Evolutionary conservation across 768 basidiomycete species (phyloP).

Genomic region (Mycena leptocephala): DNA sequence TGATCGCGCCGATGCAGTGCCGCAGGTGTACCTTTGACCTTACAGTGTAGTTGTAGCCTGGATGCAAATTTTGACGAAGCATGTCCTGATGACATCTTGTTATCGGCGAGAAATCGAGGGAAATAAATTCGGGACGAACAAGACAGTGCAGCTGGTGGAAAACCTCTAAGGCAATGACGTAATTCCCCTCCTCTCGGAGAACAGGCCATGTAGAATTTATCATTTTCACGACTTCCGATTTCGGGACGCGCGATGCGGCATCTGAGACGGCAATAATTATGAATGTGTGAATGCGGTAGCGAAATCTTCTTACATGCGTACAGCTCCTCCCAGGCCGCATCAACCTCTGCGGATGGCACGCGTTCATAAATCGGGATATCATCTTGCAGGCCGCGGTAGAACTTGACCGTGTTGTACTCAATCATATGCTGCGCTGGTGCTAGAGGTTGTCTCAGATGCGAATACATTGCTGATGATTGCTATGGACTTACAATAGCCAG

Average conservation of each 20-base stretch:
- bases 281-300: too few species aligned
- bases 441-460: too few species aligned
- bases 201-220: conserved; percentile 39
- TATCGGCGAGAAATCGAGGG: not conserved
- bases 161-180: conserved; percentile 37
- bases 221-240: conserved; percentile 29
- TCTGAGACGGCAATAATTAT: conserved; percentile 26
- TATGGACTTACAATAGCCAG: conserved; percentile 16
- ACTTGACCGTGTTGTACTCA: conserved; percentile 33
- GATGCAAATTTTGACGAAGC: conserved; percentile 26
- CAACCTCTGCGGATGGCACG: conserved; percentile 30
- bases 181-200: conserved; percentile 31
- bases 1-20: conserved; percentile 36
- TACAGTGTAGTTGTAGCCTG: conserved; percentile 29
- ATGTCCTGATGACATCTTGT: conserved; percentile 21
- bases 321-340: conserved; percentile 37
- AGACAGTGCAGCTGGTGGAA: conserved; percentile 43
- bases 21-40: conserved; percentile 19
- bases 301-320: conserved; percentile 29
- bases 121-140: conserved; percentile 1
- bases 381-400: conserved; percentile 27
- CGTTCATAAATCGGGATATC: conserved; percentile 35
- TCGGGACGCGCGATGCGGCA: conserved; percentile 29
- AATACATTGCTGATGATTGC: too few species aligned
- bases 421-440: conserved; percentile 35